Conservation (phyloP, 495 filamentous ascomycete species). For the Acidomyces sp. region DNA sequence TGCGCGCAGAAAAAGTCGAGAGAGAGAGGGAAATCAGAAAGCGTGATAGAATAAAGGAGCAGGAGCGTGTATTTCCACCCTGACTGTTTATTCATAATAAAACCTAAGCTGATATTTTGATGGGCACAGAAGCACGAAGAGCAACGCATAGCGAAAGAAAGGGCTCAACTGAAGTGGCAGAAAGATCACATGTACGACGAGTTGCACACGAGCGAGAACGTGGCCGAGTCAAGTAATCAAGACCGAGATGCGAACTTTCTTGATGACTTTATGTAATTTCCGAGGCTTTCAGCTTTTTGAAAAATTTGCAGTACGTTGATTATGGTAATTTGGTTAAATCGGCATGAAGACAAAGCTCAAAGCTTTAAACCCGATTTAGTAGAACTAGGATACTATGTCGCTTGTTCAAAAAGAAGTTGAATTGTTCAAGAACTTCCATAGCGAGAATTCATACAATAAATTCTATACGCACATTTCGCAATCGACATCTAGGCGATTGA, state of each 20-base stretch:
- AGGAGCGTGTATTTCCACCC: conserved; percentile 45
- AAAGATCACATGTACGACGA: conserved; percentile 94
- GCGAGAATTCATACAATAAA: too few species aligned
- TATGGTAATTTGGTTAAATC: too few species aligned
- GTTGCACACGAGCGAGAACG: conserved; percentile 53
- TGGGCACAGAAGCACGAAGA: conserved; percentile 59
- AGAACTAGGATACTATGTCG: too few species aligned
- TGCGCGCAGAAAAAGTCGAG: conserved; percentile 66
- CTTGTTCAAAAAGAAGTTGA: too few species aligned
- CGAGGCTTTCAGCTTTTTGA: too few species aligned
- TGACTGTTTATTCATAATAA: not conserved
- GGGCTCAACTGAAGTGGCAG: conserved; percentile 79
- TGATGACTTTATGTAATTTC: conserved; percentile 61
- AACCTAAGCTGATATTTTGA: not conserved
- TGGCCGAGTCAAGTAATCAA: conserved; percentile 55
- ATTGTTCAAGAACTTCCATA: too few species aligned
- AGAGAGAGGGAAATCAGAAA: conserved; percentile 52
- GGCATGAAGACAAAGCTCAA: too few species aligned
- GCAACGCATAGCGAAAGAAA: conserved; percentile 59
- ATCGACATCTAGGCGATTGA: too few species aligned
- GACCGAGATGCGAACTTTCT: conserved; percentile 46
- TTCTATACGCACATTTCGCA: too few species aligned
- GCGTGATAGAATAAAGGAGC: conserved; percentile 51
- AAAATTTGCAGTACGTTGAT: too few species aligned
- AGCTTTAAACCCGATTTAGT: too few species aligned